These are phyloP conservation scores for Thalassiosira livingstoniorum DNA, from an alignment of 352 stramenopile species.

Conservation along the genomic window DNA sequence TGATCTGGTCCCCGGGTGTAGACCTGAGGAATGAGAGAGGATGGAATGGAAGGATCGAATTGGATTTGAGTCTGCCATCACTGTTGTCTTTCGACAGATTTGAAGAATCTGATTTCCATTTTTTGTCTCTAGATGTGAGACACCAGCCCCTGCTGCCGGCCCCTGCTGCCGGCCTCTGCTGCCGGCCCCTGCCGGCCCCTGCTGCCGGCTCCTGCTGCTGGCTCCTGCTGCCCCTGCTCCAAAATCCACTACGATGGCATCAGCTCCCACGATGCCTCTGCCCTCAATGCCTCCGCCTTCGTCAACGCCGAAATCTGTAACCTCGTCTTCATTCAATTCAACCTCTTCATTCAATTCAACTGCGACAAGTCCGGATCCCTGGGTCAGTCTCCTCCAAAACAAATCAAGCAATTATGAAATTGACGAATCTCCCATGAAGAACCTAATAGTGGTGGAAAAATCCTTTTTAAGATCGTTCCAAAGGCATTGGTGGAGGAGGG, in stretches of 20 bases:
- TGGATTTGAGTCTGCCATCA: no score
- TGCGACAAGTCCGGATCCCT: constrained; percentile 97
- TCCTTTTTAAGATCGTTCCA: constrained; percentile 91
- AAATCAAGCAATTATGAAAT: constrained; percentile 97
- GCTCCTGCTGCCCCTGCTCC: constrained; percentile 97
- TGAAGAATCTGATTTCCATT: no score
- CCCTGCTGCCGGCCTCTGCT: no score
- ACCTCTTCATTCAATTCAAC: constrained; percentile 98
- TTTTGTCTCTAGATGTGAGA: constrained; percentile 95
- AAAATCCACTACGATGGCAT: constrained; percentile 99
- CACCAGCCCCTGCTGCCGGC: constrained; percentile 96
- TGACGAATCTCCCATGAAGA: constrained; percentile 92
- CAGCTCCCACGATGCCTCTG: constrained; percentile 90
- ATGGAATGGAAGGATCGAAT: no score
- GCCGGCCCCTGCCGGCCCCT: no score
- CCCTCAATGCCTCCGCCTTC: constrained; percentile 96
- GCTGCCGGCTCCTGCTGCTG: no score
- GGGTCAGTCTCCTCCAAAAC: constrained; percentile 81
- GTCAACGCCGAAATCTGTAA: constrained; percentile 99
- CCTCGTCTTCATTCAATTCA: constrained; percentile 99
- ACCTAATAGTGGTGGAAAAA: constrained; percentile 85
- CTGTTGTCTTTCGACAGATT: no score
- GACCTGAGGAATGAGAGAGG: no score
- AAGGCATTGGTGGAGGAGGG: constrained; percentile 86
- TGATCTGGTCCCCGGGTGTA: no score